Conservation (phyloP, 2,329 filamentous ascomycete genomes). For the Sporothrix brunneoviolacea region DNA sequence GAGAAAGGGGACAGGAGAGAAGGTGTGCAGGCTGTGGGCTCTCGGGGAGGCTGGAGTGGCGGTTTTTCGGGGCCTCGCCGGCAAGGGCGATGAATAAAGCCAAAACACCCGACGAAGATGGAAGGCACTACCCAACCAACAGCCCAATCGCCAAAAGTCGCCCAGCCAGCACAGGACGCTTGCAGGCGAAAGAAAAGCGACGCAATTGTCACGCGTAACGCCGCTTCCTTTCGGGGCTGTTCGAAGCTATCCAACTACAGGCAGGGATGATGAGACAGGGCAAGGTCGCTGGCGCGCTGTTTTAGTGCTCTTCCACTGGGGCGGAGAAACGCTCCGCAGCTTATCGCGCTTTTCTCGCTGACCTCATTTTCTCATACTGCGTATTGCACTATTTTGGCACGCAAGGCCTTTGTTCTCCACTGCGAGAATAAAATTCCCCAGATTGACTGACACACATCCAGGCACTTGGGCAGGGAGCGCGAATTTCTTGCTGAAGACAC, state of each 20-base stretch:
- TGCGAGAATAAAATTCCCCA: too few species aligned
- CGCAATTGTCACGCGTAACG: too few species aligned
- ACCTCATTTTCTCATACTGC: neutral
- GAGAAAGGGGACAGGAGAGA: neutral
- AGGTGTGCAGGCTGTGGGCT: too few species aligned
- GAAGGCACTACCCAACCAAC: neutral
- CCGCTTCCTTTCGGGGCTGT: too few species aligned
- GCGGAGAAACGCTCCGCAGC: neutral
- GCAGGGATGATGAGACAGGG: too few species aligned
- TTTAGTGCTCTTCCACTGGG: neutral
- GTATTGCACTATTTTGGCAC: too few species aligned
- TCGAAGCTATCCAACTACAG: too few species aligned
- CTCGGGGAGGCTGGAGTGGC: neutral
- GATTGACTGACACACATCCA: too few species aligned
- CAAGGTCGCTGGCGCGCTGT: too few species aligned
- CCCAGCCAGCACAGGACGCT: neutral
- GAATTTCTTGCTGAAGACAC: too few species aligned
- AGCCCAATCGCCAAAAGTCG: conserved; percentile 2
- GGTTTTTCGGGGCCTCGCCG: neutral
- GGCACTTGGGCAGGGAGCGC: too few species aligned
- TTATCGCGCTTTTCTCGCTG: neutral
- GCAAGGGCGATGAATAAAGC: conserved; percentile 10
- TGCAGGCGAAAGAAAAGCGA: neutral
- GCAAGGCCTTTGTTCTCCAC: too few species aligned
- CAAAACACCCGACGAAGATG: neutral